phyloP scores from a whole-genome alignment of 768 basidiomycete genomes.

The Chiua virens region DNA sequence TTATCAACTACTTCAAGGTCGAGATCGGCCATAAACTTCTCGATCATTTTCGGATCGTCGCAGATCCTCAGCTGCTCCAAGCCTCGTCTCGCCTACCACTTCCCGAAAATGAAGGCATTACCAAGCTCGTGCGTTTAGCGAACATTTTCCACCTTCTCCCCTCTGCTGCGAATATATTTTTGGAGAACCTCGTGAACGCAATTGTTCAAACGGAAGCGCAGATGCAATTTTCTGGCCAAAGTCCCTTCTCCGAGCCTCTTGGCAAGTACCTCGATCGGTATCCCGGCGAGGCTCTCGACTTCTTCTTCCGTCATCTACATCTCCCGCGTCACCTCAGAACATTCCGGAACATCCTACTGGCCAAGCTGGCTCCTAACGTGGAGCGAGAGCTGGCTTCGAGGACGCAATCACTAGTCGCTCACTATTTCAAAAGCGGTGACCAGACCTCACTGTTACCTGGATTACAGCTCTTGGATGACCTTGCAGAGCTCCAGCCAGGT shows the following conservation, averaged over 20 bases:
- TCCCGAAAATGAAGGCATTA: conserved; percentile 86
- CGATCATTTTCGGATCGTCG: conserved; percentile 92
- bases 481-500: conserved; percentile 59
- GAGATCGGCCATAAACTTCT: conserved; percentile 97
- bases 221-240: conserved; percentile 85
- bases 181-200: conserved; percentile 81
- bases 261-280: conserved; percentile 92
- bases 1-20: conserved; percentile 99
- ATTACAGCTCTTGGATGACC: conserved; percentile 74
- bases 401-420: conserved; percentile 51
- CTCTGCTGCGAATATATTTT: conserved; percentile 87
- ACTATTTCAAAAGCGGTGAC: conserved; percentile 52
- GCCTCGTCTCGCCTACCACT: conserved; percentile 78
- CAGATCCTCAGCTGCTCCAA: conserved; percentile 83
- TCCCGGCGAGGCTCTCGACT: conserved; percentile 79
- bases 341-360: conserved; percentile 77
- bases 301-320: conserved; percentile 78
- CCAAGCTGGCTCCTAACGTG: conserved; percentile 73
- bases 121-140: conserved; percentile 90
- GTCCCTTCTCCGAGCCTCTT: conserved; percentile 91
- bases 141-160: conserved; percentile 98
- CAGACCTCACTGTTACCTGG: conserved; percentile 60
- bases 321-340: conserved; percentile 82
- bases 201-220: conserved; percentile 91
- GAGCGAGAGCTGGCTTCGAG: conserved; percentile 65